These are phyloP conservation scores for Diaporthe ilicicola DNA, from an alignment of 2,329 filamentous ascomycete genomes.

Conservation along the genomic window DNA sequence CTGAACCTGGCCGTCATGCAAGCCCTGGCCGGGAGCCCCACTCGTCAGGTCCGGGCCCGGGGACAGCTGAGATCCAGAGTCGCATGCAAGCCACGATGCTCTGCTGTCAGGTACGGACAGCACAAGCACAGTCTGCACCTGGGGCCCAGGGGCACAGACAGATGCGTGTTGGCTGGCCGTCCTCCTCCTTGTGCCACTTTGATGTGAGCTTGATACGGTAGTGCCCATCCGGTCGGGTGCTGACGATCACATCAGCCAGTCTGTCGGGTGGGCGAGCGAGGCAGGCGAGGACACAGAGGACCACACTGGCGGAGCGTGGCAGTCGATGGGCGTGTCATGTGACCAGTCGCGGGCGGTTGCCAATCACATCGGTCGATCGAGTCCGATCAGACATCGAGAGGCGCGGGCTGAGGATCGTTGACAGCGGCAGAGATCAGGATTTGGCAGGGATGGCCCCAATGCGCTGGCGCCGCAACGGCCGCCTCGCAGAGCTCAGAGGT, in stretches of 20 bases:
- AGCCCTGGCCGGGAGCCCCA: not conserved
- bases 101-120: not conserved
- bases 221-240: not conserved
- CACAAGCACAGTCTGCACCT: not conserved
- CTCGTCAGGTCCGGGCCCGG: not conserved
- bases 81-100: not conserved
- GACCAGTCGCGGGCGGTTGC: not conserved
- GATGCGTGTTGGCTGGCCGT: not conserved
- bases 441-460: conserved; percentile 6
- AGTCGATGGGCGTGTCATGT: conserved; percentile 1
- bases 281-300: too few species aligned
- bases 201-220: not conserved
- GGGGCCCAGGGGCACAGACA: not conserved
- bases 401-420: conserved; percentile 26
- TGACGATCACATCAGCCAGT: not conserved
- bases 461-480: conserved; percentile 1
- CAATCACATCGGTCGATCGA: conserved; percentile 29
- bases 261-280: too few species aligned
- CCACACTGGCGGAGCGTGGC: not conserved
- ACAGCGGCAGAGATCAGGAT: conserved; percentile 27
- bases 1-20: not conserved
- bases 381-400: conserved; percentile 12
- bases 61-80: conserved; percentile 5
- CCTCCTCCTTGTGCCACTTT: not conserved
- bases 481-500: conserved; percentile 13